Base-by-base conservation (phyloP, 225 moss, liverwort and hornwort species). In the Marchantia paleacea region DNA sequence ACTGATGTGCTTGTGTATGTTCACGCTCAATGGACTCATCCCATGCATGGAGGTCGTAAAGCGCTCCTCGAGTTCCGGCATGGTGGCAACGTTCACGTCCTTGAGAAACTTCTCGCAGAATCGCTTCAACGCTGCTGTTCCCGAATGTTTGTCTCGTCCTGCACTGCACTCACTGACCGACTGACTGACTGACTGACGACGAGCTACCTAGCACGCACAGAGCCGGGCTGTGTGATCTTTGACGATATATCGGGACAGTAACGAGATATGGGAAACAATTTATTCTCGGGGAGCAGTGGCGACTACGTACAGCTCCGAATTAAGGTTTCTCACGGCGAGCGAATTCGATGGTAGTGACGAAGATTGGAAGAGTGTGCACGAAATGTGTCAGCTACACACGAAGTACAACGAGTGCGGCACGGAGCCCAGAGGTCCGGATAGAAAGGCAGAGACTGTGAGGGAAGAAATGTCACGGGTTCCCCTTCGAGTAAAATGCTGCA, bases 21-120 rank as follows among this genome's bases (percentile, higher is more conserved):
- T 91, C 69, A 92, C 94, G 57, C 93, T 96, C 6, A 96, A 80
- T 15, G 96, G 96, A 76, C 96, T 96, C 81, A 96, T 67, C 58
- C 82, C 80, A 76, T 84, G 84, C 87, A 82, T 53, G 3, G 87
- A 71, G 28, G 87, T 77, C 39, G 39, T 39, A 39, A 39, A 39
- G 39, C 39, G 39, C 39, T 39, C 39, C 19, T 84, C 82, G 69
- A 84, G 79, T 80, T 84, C 84, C 19, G 81, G 62, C 87, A 87
- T 87, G 53, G 13, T 64, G 57, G 29, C 55, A 55, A 55, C 50
- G 19, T 30, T 48, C 39, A 39, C 39, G 39, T 39, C 39, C 28
- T 20, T 49, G 18, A 18, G 9, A 70, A 7, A 49, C 47, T 19
- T 47, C 39, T 49, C 18, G 47, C 16, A 48, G 16, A 47, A 26